Percentiles rank a stretch among this genome's conserved stretches.
Evolutionary conservation across 495 filamentous ascomycete species (phyloP).

Genomic region (Neurospora intermedia): DNA sequence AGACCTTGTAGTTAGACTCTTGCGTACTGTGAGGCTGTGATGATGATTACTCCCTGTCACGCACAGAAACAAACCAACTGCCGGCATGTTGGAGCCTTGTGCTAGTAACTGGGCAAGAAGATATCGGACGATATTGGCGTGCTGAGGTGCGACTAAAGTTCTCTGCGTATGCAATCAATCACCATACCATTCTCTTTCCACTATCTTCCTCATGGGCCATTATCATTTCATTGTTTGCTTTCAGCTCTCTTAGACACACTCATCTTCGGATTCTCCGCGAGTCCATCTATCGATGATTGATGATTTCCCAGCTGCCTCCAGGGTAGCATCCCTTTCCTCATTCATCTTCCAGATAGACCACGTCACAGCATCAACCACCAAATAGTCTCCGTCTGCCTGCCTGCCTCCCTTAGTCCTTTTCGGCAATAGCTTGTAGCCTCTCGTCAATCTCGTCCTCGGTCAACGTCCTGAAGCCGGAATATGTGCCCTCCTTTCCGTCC

Average conservation of each 20-base stretch:
- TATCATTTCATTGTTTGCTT: neutral
- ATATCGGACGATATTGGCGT: neutral
- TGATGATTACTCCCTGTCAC: neutral
- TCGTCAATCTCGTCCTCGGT: slow-evolving; percentile 98
- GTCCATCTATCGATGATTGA: neutral
- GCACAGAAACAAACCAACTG: neutral
- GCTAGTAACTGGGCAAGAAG: neutral
- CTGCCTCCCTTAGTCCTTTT: slow-evolving; percentile 68
- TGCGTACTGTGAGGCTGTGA: neutral
- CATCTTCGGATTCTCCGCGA: neutral
- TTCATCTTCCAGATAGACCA: slow-evolving; percentile 5
- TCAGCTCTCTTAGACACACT: neutral
- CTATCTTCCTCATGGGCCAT: neutral
- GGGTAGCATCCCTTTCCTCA: slow-evolving; percentile 9
- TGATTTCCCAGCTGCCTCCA: neutral
- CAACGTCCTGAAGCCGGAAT: slow-evolving; percentile 71
- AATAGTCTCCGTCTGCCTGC: neutral
- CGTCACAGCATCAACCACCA: neutral
- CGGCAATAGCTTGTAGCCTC: slow-evolving; percentile 89
- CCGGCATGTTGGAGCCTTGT: neutral
- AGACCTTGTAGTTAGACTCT: neutral
- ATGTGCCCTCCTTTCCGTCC: slow-evolving; percentile 71
- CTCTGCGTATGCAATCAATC: neutral
- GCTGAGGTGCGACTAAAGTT: neutral
- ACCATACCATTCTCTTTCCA: too few species aligned